A percentile compares a stretch with the other conserved stretches of the same genome.
These are phyloP conservation scores for Aspergillus alliaceus DNA, from an alignment of 2,329 filamentous ascomycete genomes.

Conservation along the genomic window DNA sequence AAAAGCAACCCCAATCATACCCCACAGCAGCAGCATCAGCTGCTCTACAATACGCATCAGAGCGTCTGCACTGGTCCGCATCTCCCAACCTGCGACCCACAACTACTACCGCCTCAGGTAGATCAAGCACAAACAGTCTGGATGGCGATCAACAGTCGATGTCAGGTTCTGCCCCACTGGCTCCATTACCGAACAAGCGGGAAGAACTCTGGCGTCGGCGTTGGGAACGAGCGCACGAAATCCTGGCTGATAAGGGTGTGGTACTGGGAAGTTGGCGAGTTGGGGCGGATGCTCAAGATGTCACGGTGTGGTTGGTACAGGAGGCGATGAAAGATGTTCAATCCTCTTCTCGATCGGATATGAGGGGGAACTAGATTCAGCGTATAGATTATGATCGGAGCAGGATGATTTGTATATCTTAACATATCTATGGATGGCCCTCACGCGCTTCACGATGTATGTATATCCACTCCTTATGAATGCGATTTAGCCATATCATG, in stretches of 20 bases:
- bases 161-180: constrained; percentile 8
- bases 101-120: constrained; percentile 22
- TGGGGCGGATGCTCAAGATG: constrained; percentile 46
- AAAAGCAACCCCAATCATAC: constrained; percentile 23
- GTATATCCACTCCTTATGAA: neutral
- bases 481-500: neutral
- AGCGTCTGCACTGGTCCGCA: constrained; percentile 24
- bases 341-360: neutral
- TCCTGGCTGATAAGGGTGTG: constrained; percentile 44
- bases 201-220: constrained; percentile 51
- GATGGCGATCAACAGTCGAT: constrained; percentile 18
- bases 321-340: constrained; percentile 32
- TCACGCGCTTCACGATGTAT: neutral
- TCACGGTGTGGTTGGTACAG: constrained; percentile 45
- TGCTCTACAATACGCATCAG: constrained; percentile 33
- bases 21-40: constrained; percentile 20
- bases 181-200: constrained; percentile 45
- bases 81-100: constrained; percentile 19
- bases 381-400: neutral
- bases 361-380: neutral
- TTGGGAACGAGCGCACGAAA: constrained; percentile 47
- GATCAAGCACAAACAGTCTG: constrained; percentile 16
- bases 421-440: neutral
- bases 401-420: neutral
- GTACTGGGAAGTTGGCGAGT: constrained; percentile 48